Evolutionary conservation across 257 asterid species (phyloP).

Genomic region (Plantago ovata): DNA sequence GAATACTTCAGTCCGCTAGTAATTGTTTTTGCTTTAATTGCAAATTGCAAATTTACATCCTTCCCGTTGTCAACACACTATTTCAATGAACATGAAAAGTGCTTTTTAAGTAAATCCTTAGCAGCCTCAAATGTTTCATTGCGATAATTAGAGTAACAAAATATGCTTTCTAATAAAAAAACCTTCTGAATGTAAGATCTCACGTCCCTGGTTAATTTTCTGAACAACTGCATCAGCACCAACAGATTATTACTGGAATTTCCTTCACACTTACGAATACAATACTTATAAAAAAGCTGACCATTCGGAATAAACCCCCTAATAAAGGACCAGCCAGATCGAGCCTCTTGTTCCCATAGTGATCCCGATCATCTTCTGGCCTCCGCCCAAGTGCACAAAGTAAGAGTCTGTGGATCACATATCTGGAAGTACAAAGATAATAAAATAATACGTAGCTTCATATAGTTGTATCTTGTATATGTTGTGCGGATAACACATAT

Average conservation of each 20-base stretch:
- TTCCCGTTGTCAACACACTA: slow-evolving; percentile 82
- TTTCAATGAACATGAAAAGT: slow-evolving; percentile 14
- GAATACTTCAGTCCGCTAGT: slow-evolving; percentile 96
- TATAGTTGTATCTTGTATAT: slow-evolving; percentile 18
- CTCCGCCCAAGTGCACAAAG: slow-evolving; percentile 83
- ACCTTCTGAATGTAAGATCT: slow-evolving; percentile 83
- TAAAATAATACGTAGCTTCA: no score
- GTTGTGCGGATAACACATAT: slow-evolving; percentile 4
- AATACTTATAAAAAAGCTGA: slow-evolving; percentile 15
- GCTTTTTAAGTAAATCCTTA: slow-evolving; percentile 18
- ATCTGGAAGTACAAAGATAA: slow-evolving; percentile 35
- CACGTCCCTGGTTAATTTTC: slow-evolving; percentile 78
- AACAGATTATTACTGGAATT: slow-evolving; percentile 8
- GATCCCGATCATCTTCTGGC: slow-evolving; percentile 83
- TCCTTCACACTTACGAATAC: background rate
- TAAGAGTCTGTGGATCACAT: slow-evolving; percentile 86
- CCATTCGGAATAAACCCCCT: slow-evolving; percentile 74
- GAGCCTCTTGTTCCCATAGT: slow-evolving; percentile 80
- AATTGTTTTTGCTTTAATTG: slow-evolving; percentile 77
- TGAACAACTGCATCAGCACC: slow-evolving; percentile 52
- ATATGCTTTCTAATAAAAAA: slow-evolving; percentile 1
- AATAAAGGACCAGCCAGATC: slow-evolving; percentile 90
- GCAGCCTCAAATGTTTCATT: slow-evolving; percentile 16
- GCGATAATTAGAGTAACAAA: slow-evolving; percentile 15
- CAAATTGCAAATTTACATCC: slow-evolving; percentile 81